phyloP scores from a whole-genome alignment of 306 rosid genomes.

The Begonia fuchsioides region DNA sequence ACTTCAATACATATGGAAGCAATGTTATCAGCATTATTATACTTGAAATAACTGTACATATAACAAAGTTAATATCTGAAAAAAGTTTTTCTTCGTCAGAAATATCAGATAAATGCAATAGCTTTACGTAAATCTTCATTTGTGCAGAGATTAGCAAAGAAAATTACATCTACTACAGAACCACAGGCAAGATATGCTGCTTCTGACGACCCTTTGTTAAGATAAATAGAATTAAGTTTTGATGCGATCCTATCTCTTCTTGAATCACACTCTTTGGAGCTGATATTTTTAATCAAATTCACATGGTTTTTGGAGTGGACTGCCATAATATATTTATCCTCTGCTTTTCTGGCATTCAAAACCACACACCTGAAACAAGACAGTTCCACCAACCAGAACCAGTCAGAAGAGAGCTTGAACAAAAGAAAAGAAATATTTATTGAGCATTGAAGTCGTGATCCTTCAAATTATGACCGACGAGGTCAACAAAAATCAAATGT shows the following conservation, averaged over 20 bases:
- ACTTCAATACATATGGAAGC: too few relatives aligned
- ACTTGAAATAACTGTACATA: too few relatives aligned
- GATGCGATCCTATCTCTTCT: conserved; percentile 34
- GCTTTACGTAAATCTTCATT: too few relatives aligned
- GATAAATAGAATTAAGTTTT: conserved; percentile 46
- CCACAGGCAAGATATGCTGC: conserved; percentile 92
- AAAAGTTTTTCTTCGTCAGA: too few relatives aligned
- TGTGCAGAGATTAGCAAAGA: not conserved
- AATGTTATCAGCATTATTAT: too few relatives aligned
- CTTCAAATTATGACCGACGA: too few relatives aligned
- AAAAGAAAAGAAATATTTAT: conserved; percentile 1
- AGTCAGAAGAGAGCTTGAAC: not conserved
- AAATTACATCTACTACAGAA: conserved; percentile 54
- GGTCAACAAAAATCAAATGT: too few relatives aligned
- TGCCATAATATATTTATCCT: conserved; percentile 34
- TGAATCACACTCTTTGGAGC: conserved; percentile 35
- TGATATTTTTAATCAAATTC: conserved; percentile 45
- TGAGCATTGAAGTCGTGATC: not conserved
- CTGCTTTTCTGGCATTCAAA: conserved; percentile 63
- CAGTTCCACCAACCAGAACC: conserved; percentile 1
- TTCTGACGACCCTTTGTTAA: conserved; percentile 74
- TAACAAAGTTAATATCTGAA: too few relatives aligned
- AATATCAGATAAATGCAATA: too few relatives aligned
- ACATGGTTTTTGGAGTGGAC: conserved; percentile 59
- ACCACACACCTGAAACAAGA: conserved; percentile 60